These are phyloP conservation scores for Lantana camara DNA, from an alignment of 257 asterid genomes.

Conservation along the genomic window DNA sequence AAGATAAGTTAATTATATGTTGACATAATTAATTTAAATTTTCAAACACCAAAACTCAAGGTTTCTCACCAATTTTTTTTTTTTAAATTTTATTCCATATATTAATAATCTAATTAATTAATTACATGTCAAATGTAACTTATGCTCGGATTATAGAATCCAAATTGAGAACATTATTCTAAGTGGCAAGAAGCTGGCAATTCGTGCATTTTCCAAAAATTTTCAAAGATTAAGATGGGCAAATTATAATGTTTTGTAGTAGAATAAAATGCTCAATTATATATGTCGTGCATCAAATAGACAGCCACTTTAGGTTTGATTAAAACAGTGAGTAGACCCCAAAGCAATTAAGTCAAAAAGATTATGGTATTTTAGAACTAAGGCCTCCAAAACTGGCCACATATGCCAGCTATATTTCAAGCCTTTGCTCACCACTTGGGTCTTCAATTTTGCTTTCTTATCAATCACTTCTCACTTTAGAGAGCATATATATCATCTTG, in stretches of 20 bases:
- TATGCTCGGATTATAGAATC: neutral
- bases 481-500: conserved; percentile 19
- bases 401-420: conserved; percentile 18
- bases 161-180: neutral
- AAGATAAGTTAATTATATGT: no score
- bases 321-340: neutral
- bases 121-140: neutral
- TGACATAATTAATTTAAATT: no score
- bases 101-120: neutral
- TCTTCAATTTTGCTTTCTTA: conserved; percentile 14
- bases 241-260: neutral
- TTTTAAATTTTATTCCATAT: no score
- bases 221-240: neutral
- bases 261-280: neutral
- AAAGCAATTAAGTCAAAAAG: conserved; percentile 15
- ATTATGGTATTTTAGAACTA: neutral
- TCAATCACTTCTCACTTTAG: conserved; percentile 17
- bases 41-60: neutral
- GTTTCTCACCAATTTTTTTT: no score
- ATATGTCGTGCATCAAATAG: conserved; percentile 19
- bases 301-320: conserved; percentile 8
- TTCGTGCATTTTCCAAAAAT: conserved; percentile 12
- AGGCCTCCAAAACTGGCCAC: neutral
- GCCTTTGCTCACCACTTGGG: conserved; percentile 21
- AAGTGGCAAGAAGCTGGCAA: conserved; percentile 4